These are phyloP conservation scores for Cryptomeria japonica DNA, from an alignment of 75 land plant genomes.

Conservation along the genomic window DNA sequence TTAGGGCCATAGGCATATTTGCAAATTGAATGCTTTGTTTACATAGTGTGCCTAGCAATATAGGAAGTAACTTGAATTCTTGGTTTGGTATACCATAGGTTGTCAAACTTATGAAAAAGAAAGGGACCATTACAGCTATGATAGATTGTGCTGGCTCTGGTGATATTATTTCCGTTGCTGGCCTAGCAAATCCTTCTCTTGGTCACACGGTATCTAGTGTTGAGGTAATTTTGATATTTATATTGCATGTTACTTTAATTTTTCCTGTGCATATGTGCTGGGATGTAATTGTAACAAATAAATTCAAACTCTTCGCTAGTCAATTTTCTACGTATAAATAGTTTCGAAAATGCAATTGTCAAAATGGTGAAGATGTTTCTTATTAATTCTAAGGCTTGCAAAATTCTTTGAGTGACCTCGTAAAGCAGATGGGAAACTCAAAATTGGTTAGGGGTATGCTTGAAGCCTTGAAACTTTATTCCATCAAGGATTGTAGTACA, in stretches of 20 bases:
- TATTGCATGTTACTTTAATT: not conserved
- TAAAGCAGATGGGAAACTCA: not conserved
- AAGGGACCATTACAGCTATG: conserved; percentile 60
- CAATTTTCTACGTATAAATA: not conserved
- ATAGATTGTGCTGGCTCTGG: conserved; percentile 96
- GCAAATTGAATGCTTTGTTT: not conserved
- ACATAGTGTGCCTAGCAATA: not conserved
- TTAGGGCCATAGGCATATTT: not conserved
- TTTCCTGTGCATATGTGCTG: not conserved
- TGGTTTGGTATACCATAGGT: conserved; percentile 44
- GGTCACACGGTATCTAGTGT: conserved; percentile 86
- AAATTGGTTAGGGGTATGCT: not conserved
- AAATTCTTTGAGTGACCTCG: not conserved
- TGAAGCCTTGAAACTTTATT: not conserved
- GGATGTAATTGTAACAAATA: not conserved
- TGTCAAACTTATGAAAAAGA: conserved; percentile 92
- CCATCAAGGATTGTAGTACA: not conserved
- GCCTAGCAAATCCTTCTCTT: conserved; percentile 82
- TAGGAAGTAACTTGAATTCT: not conserved
- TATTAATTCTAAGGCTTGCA: not conserved
- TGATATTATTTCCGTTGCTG: conserved; percentile 95
- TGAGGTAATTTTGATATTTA: conserved; percentile 47
- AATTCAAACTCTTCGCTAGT: not conserved
- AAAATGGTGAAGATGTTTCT: not conserved
- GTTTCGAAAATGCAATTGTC: not conserved